Base-by-base conservation (phyloP, 2,329 filamentous ascomycete genomes). In the Aaosphaeria arxii region DNA sequence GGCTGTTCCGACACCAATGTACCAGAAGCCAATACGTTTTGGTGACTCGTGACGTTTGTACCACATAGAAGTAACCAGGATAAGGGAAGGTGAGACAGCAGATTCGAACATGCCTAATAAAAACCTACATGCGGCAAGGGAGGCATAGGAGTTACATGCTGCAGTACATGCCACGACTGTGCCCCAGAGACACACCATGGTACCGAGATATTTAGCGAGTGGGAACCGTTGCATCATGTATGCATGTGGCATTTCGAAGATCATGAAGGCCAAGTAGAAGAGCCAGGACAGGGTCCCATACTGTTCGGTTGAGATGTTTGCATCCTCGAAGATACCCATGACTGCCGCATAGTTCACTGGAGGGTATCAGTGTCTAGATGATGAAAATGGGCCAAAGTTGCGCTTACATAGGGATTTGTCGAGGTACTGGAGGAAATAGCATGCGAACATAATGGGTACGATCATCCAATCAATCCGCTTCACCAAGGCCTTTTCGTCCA, bases 301-400 rank as follows among this genome's bases (percentile, higher is more conserved):
- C 52, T 85, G 71, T 0, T 76, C 74, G 1, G 81, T 81, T n/a
- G 75, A 70, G 1, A 86, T 71, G 11, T 76, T 54, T 6, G 86
- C 72, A 51, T 84, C 82, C 2, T 83, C 75, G 24, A 75, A 73
- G 50, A 87, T 80, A 1, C 82, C 82, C 49, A 86, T 85, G 43
- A 87, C 82, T 17, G 84, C 83, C 0, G 84, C 83, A 30, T 57
- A 57, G 40, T 57, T 57, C 4, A 54, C 53, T 51, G 7, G 6
- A 11, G 5, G 4, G 5, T 35, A 40, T 44, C 11, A 40, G 41
- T 9, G 39, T 35, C 40, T 24, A n/a, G 6, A 42, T 32, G 38
- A 9, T 40, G 17, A 11, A 44, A 24, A 41, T 28, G 39, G 17
- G 39, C 7, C 9, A 41, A 9, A 11, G 11, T 11, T 24, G 17